Percentiles rank a stretch among this genome's conserved stretches.
These are phyloP conservation scores for Flaveria linearis DNA, from an alignment of 129 eudicot species.

Conservation along the genomic window DNA sequence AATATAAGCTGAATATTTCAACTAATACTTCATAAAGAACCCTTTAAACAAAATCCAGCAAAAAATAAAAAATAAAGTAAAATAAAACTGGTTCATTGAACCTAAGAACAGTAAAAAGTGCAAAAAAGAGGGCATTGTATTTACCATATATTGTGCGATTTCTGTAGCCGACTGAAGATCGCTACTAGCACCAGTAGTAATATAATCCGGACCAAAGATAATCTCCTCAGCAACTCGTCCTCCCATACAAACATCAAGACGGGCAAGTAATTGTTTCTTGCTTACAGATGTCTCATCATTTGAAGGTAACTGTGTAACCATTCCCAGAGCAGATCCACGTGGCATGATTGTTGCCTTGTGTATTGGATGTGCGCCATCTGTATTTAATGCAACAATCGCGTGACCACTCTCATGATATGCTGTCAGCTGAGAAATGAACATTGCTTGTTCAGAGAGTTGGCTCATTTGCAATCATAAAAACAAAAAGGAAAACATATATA, in stretches of 20 bases:
- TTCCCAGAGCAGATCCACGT: conserved; percentile 84
- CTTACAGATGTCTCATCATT: conserved; percentile 81
- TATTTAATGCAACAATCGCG: conserved; percentile 74
- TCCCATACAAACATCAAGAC: conserved; percentile 94
- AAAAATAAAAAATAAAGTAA: no score
- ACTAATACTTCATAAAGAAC: background rate
- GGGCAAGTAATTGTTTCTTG: conserved; percentile 77
- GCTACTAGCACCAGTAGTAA: conserved; percentile 83
- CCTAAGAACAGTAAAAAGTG: background rate
- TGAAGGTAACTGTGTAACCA: conserved; percentile 92
- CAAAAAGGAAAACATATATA: background rate
- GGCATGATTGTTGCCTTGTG: conserved; percentile 90
- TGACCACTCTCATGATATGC: conserved; percentile 94
- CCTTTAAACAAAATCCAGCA: background rate
- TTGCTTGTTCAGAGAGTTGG: background rate
- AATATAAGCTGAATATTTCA: background rate
- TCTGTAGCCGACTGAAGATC: conserved; percentile 77
- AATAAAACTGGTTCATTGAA: background rate
- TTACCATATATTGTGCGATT: conserved; percentile 83
- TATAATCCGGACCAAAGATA: conserved; percentile 68
- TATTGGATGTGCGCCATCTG: conserved; percentile 88
- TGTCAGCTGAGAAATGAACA: conserved; percentile 57
- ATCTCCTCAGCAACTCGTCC: conserved; percentile 92
- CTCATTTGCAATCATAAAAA: background rate
- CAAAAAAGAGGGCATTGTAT: background rate